Evolutionary conservation across 1,284 basidiomycete species (phyloP).

Genomic region (Chondrostereum purpureum): DNA sequence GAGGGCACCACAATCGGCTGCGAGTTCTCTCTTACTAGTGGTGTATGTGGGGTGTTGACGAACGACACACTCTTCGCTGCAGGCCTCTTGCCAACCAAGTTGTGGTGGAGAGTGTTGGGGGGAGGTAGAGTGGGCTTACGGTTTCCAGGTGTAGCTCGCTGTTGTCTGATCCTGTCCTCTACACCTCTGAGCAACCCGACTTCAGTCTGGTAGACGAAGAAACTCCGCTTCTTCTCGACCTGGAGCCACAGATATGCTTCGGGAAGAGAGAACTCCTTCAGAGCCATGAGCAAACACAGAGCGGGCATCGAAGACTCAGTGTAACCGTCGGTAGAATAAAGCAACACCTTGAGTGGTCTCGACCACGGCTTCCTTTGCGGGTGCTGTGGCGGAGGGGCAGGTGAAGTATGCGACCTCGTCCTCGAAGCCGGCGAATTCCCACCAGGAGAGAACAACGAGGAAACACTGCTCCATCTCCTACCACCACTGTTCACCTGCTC

Average conservation of each 20-base stretch:
- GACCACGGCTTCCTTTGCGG: constrained; percentile 18
- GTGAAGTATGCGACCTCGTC: constrained; percentile 13
- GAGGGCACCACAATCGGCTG: neutral
- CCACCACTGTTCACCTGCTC: constrained; percentile 1
- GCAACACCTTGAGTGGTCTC: constrained; percentile 63
- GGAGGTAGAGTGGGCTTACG: constrained; percentile 10
- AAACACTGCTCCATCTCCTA: constrained; percentile 34
- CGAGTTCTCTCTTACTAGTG: neutral
- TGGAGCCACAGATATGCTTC: constrained; percentile 88
- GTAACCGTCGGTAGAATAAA: constrained; percentile 78
- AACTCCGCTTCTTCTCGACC: constrained; percentile 67
- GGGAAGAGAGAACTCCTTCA: constrained; percentile 63
- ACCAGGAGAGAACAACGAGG: constrained; percentile 30
- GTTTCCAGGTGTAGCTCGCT: constrained; percentile 21
- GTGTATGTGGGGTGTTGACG: constrained; percentile 24
- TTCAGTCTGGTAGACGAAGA: constrained; percentile 90
- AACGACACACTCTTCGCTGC: constrained; percentile 48
- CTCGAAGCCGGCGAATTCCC: constrained; percentile 19
- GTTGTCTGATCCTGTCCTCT: constrained; percentile 52
- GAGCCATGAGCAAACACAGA: constrained; percentile 83
- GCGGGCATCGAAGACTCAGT: constrained; percentile 91
- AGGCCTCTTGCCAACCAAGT: constrained; percentile 28
- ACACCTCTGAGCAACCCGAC: constrained; percentile 70
- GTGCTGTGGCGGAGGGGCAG: constrained; percentile 14
- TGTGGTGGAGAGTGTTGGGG: constrained; percentile 11